Percentiles rank a stretch among this genome's conserved stretches.
phyloP scores from a whole-genome alignment of 2,329 filamentous ascomycete species.

The Byssoonygena ceratinophila region DNA sequence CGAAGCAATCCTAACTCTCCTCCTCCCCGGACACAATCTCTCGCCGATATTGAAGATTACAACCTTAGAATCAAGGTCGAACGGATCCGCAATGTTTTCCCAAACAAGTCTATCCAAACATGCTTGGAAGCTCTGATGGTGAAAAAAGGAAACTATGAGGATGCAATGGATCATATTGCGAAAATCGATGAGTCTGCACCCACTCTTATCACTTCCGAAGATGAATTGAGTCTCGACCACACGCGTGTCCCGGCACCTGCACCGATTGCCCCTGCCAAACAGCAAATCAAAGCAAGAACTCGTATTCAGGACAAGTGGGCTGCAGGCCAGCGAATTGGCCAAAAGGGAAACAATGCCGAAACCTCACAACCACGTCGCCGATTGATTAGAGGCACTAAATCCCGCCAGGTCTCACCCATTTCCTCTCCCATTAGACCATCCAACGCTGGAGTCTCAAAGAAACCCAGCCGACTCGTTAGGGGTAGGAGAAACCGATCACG shows the following conservation, averaged over 20 bases:
- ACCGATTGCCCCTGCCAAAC: slow-evolving; percentile 34
- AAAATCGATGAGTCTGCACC: slow-evolving; percentile 27
- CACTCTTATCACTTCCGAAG: slow-evolving; percentile 33
- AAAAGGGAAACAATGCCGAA: slow-evolving; percentile 20
- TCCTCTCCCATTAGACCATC: slow-evolving; percentile 15
- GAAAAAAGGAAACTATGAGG: slow-evolving; percentile 45
- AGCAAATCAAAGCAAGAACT: slow-evolving; percentile 45
- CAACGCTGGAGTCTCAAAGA: slow-evolving; percentile 23
- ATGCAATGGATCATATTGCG: slow-evolving; percentile 43
- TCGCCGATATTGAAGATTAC: slow-evolving; percentile 45
- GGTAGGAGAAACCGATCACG: slow-evolving; percentile 35
- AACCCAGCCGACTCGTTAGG: slow-evolving; percentile 38
- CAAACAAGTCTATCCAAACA: slow-evolving; percentile 36
- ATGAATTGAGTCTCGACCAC: slow-evolving; percentile 29
- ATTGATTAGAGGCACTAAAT: slow-evolving; percentile 31
- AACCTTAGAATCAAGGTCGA: slow-evolving; percentile 42
- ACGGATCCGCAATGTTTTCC: slow-evolving; percentile 42
- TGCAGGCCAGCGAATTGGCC: slow-evolving; percentile 33
- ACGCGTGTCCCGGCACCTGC: slow-evolving; percentile 8
- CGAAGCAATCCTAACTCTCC: slow-evolving; percentile 21
- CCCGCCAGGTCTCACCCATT: slow-evolving; percentile 23
- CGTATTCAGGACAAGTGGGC: slow-evolving; percentile 52
- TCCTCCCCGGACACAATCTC: slow-evolving; percentile 29
- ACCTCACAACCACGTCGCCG: slow-evolving; percentile 28
- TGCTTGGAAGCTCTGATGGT: slow-evolving; percentile 43